Conservation (phyloP, 2,329 filamentous ascomycete genomes). For the Diaporthe helianthi region DNA sequence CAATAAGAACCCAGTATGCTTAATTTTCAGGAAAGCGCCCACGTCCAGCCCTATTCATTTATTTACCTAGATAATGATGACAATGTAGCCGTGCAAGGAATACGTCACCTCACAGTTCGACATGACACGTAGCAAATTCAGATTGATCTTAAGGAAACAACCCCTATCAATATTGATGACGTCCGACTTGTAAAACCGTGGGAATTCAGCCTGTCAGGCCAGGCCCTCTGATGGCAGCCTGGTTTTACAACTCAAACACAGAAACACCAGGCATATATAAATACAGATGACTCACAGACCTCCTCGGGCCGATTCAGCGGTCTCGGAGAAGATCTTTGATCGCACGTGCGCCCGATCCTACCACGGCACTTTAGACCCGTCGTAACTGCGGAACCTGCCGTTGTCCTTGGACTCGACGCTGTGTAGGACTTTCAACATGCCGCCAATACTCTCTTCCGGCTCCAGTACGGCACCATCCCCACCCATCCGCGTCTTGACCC, state of each 20-base stretch:
- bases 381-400: constrained; percentile 19
- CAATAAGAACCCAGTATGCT: background rate
- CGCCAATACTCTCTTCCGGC: constrained; percentile 17
- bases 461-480: constrained; percentile 25
- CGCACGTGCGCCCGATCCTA: background rate
- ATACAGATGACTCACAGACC: background rate
- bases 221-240: background rate
- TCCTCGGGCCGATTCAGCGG: background rate
- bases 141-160: background rate
- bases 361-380: constrained; percentile 22
- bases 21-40: background rate
- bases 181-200: background rate
- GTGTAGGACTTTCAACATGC: constrained; percentile 4
- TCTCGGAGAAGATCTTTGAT: background rate
- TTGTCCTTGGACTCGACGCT: background rate
- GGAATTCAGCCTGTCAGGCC: background rate
- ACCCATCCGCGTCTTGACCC: constrained; percentile 28
- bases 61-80: too few species aligned
- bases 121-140: too few species aligned
- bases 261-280: background rate
- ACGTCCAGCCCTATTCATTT: background rate
- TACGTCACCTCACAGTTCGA: background rate
- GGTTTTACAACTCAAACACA: background rate
- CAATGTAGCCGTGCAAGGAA: too few species aligned
- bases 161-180: background rate